Evolutionary conservation across 2,329 filamentous ascomycete genomes (phyloP).

Genomic region (Colletotrichum melonis): DNA sequence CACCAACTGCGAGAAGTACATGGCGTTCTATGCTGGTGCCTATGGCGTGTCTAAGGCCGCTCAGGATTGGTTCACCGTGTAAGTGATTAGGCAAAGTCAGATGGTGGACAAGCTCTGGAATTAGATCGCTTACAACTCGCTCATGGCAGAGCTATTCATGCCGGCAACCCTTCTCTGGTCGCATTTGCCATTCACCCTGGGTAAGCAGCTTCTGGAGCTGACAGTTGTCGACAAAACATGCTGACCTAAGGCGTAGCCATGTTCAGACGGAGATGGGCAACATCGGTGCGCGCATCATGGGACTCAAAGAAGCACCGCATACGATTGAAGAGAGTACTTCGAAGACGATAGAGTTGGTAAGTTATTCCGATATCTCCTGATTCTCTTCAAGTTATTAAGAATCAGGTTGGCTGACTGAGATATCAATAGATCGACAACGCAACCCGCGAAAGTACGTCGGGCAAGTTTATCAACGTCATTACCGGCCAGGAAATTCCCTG

Average conservation of each 20-base stretch:
- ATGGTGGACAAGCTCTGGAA: not conserved
- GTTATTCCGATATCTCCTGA: not conserved
- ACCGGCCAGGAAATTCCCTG: slow-evolving; percentile 34
- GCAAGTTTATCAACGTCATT: slow-evolving; percentile 36
- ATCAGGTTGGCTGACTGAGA: not conserved
- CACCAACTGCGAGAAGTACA: slow-evolving; percentile 32
- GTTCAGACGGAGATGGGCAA: slow-evolving; percentile 57
- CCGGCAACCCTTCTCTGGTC: not conserved
- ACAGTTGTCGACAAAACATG: not conserved
- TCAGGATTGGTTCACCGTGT: slow-evolving; percentile 44
- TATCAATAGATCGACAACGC: slow-evolving; percentile 46
- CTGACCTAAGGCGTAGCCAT: slow-evolving; percentile 39
- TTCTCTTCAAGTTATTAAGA: not conserved
- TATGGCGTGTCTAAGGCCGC: slow-evolving; percentile 47
- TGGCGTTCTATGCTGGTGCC: slow-evolving; percentile 35
- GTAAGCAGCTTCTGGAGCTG: slow-evolving; percentile 17
- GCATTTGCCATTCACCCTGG: slow-evolving; percentile 39
- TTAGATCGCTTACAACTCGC: not conserved
- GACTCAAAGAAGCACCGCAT: slow-evolving; percentile 46
- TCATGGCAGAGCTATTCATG: not conserved
- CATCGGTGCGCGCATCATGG: slow-evolving; percentile 44
- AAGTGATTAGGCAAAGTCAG: not conserved
- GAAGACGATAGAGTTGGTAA: slow-evolving; percentile 42
- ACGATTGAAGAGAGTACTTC: slow-evolving; percentile 47
- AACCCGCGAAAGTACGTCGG: slow-evolving; percentile 43